phyloP scores from a whole-genome alignment of 2,329 filamentous ascomycete species.

The Pestalotiopsis sp. region DNA sequence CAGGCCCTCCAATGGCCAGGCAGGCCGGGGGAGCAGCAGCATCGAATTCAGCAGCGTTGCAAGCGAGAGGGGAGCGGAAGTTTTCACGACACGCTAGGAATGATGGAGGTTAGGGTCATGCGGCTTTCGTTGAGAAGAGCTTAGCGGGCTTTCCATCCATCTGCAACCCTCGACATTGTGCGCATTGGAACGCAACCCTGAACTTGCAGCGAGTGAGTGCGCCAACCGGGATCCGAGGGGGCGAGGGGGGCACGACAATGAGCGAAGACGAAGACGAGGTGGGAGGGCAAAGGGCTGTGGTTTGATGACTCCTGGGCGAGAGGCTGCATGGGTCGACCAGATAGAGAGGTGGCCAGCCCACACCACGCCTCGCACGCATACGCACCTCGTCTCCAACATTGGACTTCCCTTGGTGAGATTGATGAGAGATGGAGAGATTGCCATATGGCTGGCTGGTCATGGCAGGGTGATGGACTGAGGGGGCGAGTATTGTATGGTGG shows the following conservation, averaged over 20 bases:
- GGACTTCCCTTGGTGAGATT: neutral
- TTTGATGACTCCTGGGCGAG: neutral
- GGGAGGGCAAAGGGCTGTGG: neutral
- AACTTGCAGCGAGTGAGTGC: neutral
- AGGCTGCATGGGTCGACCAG: no score
- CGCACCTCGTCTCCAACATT: neutral
- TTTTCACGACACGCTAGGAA: constrained; percentile 3
- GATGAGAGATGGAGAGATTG: neutral
- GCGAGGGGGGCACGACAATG: neutral
- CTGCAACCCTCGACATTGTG: constrained; percentile 6
- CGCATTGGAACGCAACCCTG: neutral
- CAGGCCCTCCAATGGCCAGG: no score
- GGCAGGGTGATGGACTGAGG: neutral
- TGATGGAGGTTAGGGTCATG: constrained; percentile 4
- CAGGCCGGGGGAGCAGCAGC: no score
- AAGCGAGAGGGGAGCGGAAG: constrained; percentile 9
- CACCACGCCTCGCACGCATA: neutral
- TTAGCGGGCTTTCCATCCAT: constrained; percentile 2
- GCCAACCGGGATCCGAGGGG: neutral
- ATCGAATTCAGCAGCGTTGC: neutral
- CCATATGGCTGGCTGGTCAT: neutral
- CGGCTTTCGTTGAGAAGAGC: neutral
- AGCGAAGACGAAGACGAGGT: neutral
- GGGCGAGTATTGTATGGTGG: neutral
- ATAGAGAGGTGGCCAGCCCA: neutral